Conservation (phyloP, 257 asterid species). For the Linaria vulgaris region DNA sequence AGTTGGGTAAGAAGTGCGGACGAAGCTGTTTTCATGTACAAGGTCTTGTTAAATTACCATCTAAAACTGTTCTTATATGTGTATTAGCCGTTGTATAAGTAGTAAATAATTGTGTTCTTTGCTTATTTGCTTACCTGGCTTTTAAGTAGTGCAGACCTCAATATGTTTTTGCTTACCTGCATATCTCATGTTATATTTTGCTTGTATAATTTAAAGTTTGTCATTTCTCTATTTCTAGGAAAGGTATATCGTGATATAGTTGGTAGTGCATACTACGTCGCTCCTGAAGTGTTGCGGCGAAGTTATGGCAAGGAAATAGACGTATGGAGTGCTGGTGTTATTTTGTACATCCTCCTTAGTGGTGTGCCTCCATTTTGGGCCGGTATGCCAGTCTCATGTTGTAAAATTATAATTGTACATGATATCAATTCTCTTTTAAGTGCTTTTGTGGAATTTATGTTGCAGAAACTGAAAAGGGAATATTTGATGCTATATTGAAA, state of each 20-base stretch:
- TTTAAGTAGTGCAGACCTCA: neutral
- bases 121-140: neutral
- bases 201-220: conserved; percentile 7
- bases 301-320: conserved; percentile 67
- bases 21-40: neutral
- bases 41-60: conserved; percentile 2
- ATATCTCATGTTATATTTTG: conserved; percentile 10
- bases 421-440: conserved; percentile 16
- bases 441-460: conserved; percentile 16
- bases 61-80: no score
- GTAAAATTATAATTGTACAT: conserved; percentile 17
- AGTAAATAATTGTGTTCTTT: neutral
- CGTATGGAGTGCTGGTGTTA: conserved; percentile 74
- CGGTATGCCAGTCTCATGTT: conserved; percentile 37
- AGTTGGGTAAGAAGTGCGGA: neutral
- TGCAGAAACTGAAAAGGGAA: conserved; percentile 94
- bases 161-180: conserved; percentile 1
- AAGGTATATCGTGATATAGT: conserved; percentile 66
- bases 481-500: conserved; percentile 79
- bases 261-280: conserved; percentile 70
- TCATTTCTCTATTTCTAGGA: conserved; percentile 39
- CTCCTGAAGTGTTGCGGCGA: conserved; percentile 65
- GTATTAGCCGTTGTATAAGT: no score
- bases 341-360: conserved; percentile 60
- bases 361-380: conserved; percentile 84